Evolutionary conservation across 2,329 filamentous ascomycete genomes (phyloP).

Genomic region (Cordyceps farinosa): DNA sequence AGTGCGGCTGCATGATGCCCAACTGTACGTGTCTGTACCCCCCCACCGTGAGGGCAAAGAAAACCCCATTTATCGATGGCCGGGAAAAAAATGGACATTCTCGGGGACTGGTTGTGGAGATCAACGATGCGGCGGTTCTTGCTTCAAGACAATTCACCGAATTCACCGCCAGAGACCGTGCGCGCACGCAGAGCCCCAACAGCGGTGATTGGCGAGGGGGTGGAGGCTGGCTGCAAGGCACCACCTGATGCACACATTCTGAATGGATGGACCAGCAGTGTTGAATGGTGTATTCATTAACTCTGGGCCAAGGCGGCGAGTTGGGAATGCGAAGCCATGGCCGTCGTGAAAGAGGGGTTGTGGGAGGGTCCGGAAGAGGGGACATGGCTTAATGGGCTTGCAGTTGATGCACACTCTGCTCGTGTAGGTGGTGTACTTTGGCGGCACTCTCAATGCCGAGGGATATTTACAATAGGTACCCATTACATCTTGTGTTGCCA

Average conservation of each 20-base stretch:
- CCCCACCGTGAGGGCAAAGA: not conserved
- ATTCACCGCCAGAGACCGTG: constrained; percentile 17
- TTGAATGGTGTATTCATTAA: not conserved
- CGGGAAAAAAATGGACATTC: not conserved
- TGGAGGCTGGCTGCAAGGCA: constrained; percentile 3
- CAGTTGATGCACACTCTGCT: not conserved
- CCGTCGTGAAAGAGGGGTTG: not conserved
- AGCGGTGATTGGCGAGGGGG: not conserved
- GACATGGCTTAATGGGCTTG: not conserved
- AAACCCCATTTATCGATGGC: not conserved
- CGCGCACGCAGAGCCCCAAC: constrained; percentile 10
- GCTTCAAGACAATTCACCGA: constrained; percentile 2
- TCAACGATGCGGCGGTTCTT: not conserved
- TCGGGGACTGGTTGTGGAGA: not conserved
- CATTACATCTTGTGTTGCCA: not conserved
- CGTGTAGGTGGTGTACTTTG: not conserved
- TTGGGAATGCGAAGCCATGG: not conserved
- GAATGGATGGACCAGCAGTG: too few species aligned
- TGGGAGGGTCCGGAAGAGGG: constrained; percentile 1
- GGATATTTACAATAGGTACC: not conserved
- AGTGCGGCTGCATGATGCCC: not conserved
- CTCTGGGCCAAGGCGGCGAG: not conserved
- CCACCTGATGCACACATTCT: not conserved
- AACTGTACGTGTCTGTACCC: not conserved
- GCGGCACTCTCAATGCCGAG: not conserved